A percentile compares a stretch with the other conserved stretches of the same genome.
Conservation (phyloP, 495 filamentous ascomycete genomes). For the Penicillium chermesinum region DNA sequence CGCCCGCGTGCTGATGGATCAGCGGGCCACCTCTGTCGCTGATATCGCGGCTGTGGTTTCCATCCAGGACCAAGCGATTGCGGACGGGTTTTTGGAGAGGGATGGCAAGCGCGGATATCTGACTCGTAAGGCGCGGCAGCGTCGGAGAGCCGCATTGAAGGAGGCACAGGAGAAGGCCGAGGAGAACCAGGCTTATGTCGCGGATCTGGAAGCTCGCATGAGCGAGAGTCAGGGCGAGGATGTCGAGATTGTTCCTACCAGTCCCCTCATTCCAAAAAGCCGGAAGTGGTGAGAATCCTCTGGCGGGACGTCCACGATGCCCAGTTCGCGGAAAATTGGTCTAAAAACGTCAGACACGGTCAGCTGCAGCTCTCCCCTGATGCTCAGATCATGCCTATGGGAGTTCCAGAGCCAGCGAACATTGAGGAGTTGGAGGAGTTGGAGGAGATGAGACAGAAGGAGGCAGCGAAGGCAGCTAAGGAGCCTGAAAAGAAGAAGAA, state of each 20-base stretch:
- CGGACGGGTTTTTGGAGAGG: background rate
- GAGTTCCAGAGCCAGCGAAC: no score
- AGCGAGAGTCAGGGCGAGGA: slow-evolving; percentile 23
- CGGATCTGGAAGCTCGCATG: slow-evolving; percentile 24
- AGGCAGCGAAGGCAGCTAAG: slow-evolving; percentile 33
- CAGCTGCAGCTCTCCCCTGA: slow-evolving; percentile 34
- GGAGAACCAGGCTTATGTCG: slow-evolving; percentile 29
- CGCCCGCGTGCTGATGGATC: slow-evolving; percentile 67
- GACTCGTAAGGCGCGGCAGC: slow-evolving; percentile 23
- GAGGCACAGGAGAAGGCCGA: slow-evolving; percentile 36
- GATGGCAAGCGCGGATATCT: slow-evolving; percentile 4
- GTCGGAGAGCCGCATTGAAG: slow-evolving; percentile 29
- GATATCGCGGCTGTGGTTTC: slow-evolving; percentile 76
- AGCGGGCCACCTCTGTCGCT: slow-evolving; percentile 82
- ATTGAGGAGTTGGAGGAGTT: slow-evolving; percentile 23
- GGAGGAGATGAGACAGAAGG: slow-evolving; percentile 46
- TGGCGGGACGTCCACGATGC: slow-evolving; percentile 67
- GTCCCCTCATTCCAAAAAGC: slow-evolving; percentile 24
- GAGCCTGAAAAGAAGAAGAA: no score
- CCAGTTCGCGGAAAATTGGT: slow-evolving; percentile 63
- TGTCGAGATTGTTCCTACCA: slow-evolving; percentile 25
- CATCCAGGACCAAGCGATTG: slow-evolving; percentile 41
- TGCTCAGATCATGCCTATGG: slow-evolving; percentile 32
- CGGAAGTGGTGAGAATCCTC: slow-evolving; percentile 50
- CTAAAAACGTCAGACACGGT: slow-evolving; percentile 61